Percentiles rank a stretch among this genome's conserved stretches.
phyloP scores from a whole-genome alignment of 306 rosid species.

The Cucurbita ficifolia region DNA sequence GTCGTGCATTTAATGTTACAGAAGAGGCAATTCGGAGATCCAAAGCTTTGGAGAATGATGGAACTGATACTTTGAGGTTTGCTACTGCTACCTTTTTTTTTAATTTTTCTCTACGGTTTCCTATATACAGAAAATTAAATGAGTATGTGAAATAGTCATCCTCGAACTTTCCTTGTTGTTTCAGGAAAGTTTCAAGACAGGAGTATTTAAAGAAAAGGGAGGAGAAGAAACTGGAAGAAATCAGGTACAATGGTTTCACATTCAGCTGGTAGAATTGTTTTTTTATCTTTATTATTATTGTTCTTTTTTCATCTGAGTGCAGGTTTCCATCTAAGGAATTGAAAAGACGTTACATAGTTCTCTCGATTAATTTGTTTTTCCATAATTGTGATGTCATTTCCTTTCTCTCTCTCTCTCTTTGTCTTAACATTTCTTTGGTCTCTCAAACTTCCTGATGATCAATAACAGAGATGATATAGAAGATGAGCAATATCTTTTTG shows the following conservation, averaged over 20 bases:
- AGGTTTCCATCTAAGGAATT: background rate
- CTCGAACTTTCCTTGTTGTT: conserved; percentile 7
- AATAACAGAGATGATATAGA: conserved; percentile 67
- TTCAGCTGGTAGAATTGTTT: background rate
- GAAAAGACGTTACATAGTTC: background rate
- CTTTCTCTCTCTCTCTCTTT: background rate
- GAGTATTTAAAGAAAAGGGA: conserved; percentile 90
- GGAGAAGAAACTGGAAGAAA: conserved; percentile 75
- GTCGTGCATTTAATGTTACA: conserved; percentile 29
- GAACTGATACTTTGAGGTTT: conserved; percentile 41
- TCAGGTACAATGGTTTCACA: conserved; percentile 33
- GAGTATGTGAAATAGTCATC: background rate
- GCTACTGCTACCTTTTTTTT: conserved; percentile 7
- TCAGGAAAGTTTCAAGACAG: conserved; percentile 74
- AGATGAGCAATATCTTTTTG: conserved; percentile 86
- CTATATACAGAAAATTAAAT: background rate
- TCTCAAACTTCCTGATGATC: conserved; percentile 3
- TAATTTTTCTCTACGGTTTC: background rate
- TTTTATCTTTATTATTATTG: background rate
- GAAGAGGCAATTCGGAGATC: conserved; percentile 78
- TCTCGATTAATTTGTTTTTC: background rate
- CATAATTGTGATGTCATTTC: background rate
- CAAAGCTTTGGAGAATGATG: conserved; percentile 48
- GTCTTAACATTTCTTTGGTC: background rate
- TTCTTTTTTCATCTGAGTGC: background rate